A percentile compares a stretch with the other conserved stretches of the same genome.
These are phyloP conservation scores for Rhytidhysteron rufulum DNA, from an alignment of 2,329 filamentous ascomycete genomes.

Conservation along the genomic window DNA sequence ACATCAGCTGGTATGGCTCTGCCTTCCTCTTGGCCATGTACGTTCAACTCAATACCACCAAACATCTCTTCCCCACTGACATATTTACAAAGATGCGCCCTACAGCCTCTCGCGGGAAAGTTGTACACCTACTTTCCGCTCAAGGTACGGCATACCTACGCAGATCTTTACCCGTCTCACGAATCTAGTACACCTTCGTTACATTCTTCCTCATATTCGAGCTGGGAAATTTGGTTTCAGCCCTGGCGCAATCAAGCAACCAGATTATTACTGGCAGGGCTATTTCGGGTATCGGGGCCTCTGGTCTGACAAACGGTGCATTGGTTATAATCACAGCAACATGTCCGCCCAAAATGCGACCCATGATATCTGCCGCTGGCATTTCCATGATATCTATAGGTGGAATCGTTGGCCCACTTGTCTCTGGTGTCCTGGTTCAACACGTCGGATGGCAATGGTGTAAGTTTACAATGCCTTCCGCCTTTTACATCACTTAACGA, in stretches of 20 bases:
- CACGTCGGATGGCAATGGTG: constrained; percentile 8
- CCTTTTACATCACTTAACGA: not conserved
- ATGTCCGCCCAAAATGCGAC: not conserved
- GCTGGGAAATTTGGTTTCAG: not conserved
- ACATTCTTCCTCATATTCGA: not conserved
- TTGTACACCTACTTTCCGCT: constrained; percentile 1
- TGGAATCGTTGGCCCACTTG: constrained; percentile 6
- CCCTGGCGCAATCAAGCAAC: not conserved
- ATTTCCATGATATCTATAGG: constrained; percentile 5
- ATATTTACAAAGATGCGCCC: not conserved
- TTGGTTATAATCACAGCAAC: not conserved
- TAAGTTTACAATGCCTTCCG: not conserved
- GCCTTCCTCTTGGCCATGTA: constrained; percentile 37
- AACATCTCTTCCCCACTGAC: not conserved
- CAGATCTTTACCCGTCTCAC: not conserved
- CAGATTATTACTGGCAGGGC: not conserved
- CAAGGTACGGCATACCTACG: not conserved
- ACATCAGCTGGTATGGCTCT: constrained; percentile 11
- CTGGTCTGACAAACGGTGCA: not conserved
- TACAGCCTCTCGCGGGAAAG: constrained; percentile 1
- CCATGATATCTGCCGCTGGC: constrained; percentile 1
- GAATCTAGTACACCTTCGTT: not conserved
- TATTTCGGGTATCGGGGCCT: not conserved
- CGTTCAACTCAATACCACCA: constrained; percentile 39
- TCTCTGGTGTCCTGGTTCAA: constrained; percentile 7